Base-by-base conservation (phyloP, 345 rosid genomes). In the Dovyalis caffra region DNA sequence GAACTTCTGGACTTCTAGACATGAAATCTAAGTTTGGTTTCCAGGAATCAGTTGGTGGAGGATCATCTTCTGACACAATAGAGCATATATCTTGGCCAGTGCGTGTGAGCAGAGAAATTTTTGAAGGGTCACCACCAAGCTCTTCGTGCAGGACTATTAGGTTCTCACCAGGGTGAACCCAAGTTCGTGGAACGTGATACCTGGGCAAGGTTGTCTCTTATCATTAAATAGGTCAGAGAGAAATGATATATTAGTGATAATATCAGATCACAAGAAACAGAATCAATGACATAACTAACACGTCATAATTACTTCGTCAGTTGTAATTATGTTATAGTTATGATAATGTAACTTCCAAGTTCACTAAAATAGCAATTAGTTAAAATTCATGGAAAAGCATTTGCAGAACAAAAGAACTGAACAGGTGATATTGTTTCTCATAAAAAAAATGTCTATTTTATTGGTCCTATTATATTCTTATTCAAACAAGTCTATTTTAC, bases 111-210 rank as follows among this genome's bases (percentile, higher is more conserved):
- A 87, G 72, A 15, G 91, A 82, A 68, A 90, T 76, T 71, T 84
- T 79, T 47, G 84, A 74, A 26, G 90, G 91, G 56, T 88, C 88
- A 18, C 94, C 94, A 0, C 94, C 88, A 6, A 88, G 84, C 81
- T 88, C 94, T 81, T 90, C 94, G 23, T 80, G 89, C 33, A 88
- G 79, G 66, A 88, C 90, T 31, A 88, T 76, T 5, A 90, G 75
- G 82, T 90, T 90, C 63, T 85, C 81, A 20, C 87, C 87, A 1
- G 86, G 76, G 61, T 83, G 82, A 57, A 84, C 77, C 91, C 91
- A 90, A 33, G 87, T 71, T 14, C 86, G 87, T 0, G 91, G 91
- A 32, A 90, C 69, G 71, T 90, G 91, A 67, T 88, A 84, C 83
- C 91, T 90, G 73, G 45, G 58, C 62, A 75, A 71, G 37, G 37